Conservation (phyloP, 768 basidiomycete genomes). For the Termitomyces sp. region DNA sequence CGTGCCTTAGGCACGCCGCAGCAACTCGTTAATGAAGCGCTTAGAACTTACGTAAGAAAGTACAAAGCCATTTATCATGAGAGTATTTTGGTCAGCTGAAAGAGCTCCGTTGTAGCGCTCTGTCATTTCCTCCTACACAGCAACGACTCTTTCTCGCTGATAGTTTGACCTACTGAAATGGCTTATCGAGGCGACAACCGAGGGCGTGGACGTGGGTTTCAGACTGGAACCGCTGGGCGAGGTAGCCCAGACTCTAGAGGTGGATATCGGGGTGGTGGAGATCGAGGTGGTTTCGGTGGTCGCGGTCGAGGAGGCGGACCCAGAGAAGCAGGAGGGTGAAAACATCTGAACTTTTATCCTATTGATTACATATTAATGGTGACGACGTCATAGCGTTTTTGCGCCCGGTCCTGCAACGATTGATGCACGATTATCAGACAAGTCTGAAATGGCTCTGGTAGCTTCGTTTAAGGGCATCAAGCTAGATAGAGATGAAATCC, state of each 20-base stretch:
- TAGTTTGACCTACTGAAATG: background rate
- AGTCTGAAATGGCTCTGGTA: constrained; percentile 38
- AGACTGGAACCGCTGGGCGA: constrained; percentile 22
- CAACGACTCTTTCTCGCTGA: background rate
- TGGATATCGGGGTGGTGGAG: constrained; percentile 7
- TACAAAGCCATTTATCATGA: too few relatives aligned
- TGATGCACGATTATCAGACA: constrained; percentile 37
- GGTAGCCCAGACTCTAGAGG: constrained; percentile 21
- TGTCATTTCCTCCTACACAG: background rate
- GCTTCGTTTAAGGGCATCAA: constrained; percentile 26
- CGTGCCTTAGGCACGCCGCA: too few relatives aligned
- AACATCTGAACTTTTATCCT: background rate
- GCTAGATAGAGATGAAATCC: constrained; percentile 37
- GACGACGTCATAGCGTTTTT: constrained; percentile 32
- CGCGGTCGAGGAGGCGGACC: constrained; percentile 21
- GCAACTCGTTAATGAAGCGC: too few relatives aligned
- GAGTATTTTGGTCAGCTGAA: constrained; percentile 7
- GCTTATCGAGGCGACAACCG: constrained; percentile 24
- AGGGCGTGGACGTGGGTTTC: constrained; percentile 31
- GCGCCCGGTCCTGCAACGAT: constrained; percentile 32
- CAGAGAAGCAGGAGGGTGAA: constrained; percentile 35
- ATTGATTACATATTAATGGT: constrained; percentile 1
- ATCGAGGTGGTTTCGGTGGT: constrained; percentile 7
- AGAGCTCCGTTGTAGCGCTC: constrained; percentile 6
- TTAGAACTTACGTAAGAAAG: too few relatives aligned